Conservation (phyloP, 2,329 filamentous ascomycete genomes). For the Eutypa lata region DNA sequence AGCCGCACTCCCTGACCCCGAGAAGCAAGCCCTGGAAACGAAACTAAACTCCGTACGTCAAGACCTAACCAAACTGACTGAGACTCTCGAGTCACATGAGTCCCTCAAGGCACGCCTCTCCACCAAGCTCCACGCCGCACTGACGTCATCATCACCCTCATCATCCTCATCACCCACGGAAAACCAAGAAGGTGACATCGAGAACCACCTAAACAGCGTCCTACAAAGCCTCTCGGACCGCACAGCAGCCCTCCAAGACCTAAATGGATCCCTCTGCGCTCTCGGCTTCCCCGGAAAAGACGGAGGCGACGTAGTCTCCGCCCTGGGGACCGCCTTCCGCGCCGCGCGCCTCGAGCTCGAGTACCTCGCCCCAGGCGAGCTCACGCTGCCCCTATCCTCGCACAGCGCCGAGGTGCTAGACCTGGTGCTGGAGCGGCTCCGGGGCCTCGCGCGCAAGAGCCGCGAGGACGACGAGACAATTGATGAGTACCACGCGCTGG, state of each 20-base stretch:
- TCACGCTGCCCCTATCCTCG: constrained; percentile 48
- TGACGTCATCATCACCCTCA: too few relatives aligned
- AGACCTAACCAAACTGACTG: constrained; percentile 46
- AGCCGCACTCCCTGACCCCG: constrained; percentile 37
- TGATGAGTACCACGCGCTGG: constrained; percentile 58
- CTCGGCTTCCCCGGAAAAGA: constrained; percentile 52
- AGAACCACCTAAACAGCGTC: constrained; percentile 40
- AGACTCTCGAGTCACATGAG: constrained; percentile 46
- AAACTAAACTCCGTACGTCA: constrained; percentile 47
- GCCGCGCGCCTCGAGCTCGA: constrained; percentile 59
- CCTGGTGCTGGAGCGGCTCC: constrained; percentile 48
- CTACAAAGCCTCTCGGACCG: constrained; percentile 46
- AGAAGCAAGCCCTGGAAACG: constrained; percentile 40
- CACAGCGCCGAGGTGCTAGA: constrained; percentile 55
- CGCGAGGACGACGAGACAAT: constrained; percentile 51
- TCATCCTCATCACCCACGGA: constrained; percentile 1
- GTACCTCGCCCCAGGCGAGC: constrained; percentile 58
- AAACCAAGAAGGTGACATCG: constrained; percentile 30
- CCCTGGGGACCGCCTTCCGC: constrained; percentile 49
- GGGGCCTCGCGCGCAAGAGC: constrained; percentile 43
- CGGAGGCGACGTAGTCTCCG: constrained; percentile 44
- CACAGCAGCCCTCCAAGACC: constrained; percentile 41
- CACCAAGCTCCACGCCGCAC: constrained; percentile 15
- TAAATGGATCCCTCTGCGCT: constrained; percentile 42
- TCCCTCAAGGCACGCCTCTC: constrained; percentile 33